phyloP scores from a whole-genome alignment of 2,329 filamentous ascomycete genomes.

The Apiospora aurea region DNA sequence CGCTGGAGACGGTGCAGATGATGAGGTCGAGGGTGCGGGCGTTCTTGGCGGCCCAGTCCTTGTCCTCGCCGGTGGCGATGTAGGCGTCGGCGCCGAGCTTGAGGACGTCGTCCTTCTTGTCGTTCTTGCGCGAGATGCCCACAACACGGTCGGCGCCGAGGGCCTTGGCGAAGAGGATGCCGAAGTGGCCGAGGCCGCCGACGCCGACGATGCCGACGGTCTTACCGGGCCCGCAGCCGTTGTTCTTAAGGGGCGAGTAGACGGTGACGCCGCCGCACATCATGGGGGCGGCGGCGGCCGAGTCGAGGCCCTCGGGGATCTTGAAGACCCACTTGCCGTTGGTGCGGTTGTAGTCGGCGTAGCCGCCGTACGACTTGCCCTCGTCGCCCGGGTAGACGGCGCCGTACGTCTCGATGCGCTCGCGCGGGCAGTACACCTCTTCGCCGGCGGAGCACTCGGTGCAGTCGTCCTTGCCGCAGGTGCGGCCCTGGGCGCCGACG shows the following conservation, averaged over 20 bases:
- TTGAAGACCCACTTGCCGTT: slow-evolving; percentile 50
- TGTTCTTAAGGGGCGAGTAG: slow-evolving; percentile 27
- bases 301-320: slow-evolving; percentile 45
- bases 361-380: slow-evolving; percentile 62
- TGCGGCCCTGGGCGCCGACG: slow-evolving; percentile 54
- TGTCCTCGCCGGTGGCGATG: slow-evolving; percentile 29
- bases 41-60: slow-evolving; percentile 28
- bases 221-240: slow-evolving; percentile 30
- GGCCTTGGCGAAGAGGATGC: slow-evolving; percentile 29
- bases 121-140: slow-evolving; percentile 29
- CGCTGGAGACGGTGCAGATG: slow-evolving; percentile 29
- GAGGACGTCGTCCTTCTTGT: slow-evolving; percentile 28
- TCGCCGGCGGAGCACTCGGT: slow-evolving; percentile 29
- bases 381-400: slow-evolving; percentile 51
- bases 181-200: slow-evolving; percentile 29
- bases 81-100: slow-evolving; percentile 29
- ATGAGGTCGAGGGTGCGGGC: slow-evolving; percentile 28
- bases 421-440: slow-evolving; percentile 31
- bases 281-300: slow-evolving; percentile 45
- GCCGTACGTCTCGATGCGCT: slow-evolving; percentile 51
- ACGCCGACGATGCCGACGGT: slow-evolving; percentile 29
- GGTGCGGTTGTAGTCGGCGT: slow-evolving; percentile 34
- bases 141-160: slow-evolving; percentile 28
- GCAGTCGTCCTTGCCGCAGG: slow-evolving; percentile 46
- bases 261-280: slow-evolving; percentile 29